These are phyloP conservation scores for Suhomyces ambrosiae DNA, from an alignment of 1,139 yeast genomes.

Conservation along the genomic window DNA sequence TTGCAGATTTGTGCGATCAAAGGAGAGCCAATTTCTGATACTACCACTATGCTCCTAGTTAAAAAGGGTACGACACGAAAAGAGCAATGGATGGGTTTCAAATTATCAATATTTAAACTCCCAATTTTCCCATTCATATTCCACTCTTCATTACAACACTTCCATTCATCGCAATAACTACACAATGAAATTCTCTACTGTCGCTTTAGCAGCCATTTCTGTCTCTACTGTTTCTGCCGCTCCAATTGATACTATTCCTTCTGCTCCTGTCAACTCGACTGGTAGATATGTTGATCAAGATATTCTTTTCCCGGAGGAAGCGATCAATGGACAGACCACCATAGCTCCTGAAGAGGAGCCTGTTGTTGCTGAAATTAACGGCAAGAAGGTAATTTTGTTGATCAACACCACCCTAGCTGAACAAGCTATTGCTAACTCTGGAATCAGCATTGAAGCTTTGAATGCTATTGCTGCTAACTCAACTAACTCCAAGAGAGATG, in stretches of 20 bases:
- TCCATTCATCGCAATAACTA: constrained; percentile 1
- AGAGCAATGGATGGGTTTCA: no score
- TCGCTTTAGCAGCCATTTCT: constrained; percentile 16
- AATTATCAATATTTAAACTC: no score
- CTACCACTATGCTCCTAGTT: no score
- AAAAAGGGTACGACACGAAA: no score
- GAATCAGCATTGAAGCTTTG: constrained; percentile 10
- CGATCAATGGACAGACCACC: constrained; percentile 16
- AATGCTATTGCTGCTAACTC: constrained; percentile 2
- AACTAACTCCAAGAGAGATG: constrained; percentile 13
- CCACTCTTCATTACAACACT: no score
- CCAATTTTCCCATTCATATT: no score
- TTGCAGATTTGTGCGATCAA: background rate
- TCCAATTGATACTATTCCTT: constrained; percentile 12
- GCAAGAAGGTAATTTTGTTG: constrained; percentile 19
- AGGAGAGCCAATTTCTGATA: background rate
- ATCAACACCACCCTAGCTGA: constrained; percentile 23
- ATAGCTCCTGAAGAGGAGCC: constrained; percentile 20
- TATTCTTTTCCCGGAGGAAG: constrained; percentile 20
- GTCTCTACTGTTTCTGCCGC: constrained; percentile 17
- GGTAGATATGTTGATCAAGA: constrained; percentile 9
- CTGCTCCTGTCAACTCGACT: constrained; percentile 9
- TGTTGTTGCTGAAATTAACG: constrained; percentile 19
- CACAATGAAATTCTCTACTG: constrained; percentile 17
- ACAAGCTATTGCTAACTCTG: constrained; percentile 11